These are phyloP conservation scores for Batkoa obscura DNA, from an alignment of 371 early-diverging fungal genomes.

Conservation along the genomic window DNA sequence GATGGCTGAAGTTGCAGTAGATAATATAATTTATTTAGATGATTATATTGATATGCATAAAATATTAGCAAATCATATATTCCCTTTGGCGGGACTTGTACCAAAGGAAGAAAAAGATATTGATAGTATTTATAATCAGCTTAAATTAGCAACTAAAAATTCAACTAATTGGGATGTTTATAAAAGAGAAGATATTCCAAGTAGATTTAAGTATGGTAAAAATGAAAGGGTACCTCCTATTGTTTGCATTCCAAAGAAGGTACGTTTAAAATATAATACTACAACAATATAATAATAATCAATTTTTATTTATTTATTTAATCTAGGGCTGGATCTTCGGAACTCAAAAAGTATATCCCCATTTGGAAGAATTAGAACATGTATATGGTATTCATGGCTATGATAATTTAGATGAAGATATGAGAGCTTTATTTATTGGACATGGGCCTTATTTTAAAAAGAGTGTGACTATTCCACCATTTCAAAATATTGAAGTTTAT, in stretches of 20 bases:
- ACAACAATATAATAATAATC: background rate
- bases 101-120: conserved; percentile 15
- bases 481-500: conserved; percentile 8
- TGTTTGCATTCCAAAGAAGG: conserved; percentile 42
- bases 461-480: background rate
- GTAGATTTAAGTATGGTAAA: conserved; percentile 30
- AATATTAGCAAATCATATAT: conserved; percentile 17
- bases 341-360: conserved; percentile 17
- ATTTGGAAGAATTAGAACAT: conserved; percentile 9
- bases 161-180: conserved; percentile 31
- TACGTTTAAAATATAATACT: conserved; percentile 13
- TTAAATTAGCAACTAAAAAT: conserved; percentile 14
- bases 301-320: background rate
- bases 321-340: conserved; percentile 18
- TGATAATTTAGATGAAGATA: conserved; percentile 48
- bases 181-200: conserved; percentile 38
- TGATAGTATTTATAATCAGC: conserved; percentile 12
- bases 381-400: conserved; percentile 70
- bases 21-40: conserved; percentile 48
- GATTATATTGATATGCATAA: conserved; percentile 31
- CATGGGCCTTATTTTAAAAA: conserved; percentile 30
- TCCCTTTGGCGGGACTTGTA: conserved; percentile 24
- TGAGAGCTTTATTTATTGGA: conserved; percentile 79
- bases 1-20: conserved; percentile 38
- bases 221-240: conserved; percentile 52